These are phyloP conservation scores for Eutrema japonicum DNA, from an alignment of 345 rosid genomes.

Conservation along the genomic window DNA sequence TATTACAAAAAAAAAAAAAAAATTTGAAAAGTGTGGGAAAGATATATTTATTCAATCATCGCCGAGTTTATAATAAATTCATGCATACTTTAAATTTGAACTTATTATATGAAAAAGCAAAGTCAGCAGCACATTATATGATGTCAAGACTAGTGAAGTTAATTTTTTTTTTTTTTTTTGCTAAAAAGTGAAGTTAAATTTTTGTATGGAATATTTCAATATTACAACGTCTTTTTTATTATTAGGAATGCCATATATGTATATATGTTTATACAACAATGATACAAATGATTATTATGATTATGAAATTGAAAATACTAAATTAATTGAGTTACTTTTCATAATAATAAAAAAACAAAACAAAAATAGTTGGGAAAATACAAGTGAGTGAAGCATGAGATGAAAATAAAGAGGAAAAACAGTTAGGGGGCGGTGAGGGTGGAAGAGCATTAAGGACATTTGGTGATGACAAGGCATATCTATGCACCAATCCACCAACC, in stretches of 20 bases:
- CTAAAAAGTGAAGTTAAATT: not conserved
- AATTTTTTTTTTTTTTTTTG: no score
- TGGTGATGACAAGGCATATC: slow-evolving; percentile 40
- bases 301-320: not conserved
- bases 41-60: slow-evolving; percentile 8
- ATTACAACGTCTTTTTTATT: not conserved
- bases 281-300: not conserved
- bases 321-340: not conserved
- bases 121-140: slow-evolving; percentile 4
- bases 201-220: not conserved
- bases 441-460: slow-evolving; percentile 39
- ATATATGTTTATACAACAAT: not conserved
- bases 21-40: slow-evolving; percentile 15
- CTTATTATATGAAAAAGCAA: not conserved
- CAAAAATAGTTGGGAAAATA: slow-evolving; percentile 20
- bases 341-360: not conserved
- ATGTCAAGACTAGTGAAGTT: not conserved
- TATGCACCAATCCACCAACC: slow-evolving; percentile 46
- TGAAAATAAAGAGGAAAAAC: slow-evolving; percentile 34
- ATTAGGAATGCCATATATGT: not conserved
- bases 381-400: slow-evolving; percentile 41
- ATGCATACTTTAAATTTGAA: not conserved
- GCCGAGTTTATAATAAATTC: not conserved
- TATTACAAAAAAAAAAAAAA: no score
- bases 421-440: slow-evolving; percentile 40